Percentiles rank a stretch among this genome's conserved stretches.
phyloP scores from a whole-genome alignment of 2,329 filamentous ascomycete genomes.

The Neofusicoccum sp. region DNA sequence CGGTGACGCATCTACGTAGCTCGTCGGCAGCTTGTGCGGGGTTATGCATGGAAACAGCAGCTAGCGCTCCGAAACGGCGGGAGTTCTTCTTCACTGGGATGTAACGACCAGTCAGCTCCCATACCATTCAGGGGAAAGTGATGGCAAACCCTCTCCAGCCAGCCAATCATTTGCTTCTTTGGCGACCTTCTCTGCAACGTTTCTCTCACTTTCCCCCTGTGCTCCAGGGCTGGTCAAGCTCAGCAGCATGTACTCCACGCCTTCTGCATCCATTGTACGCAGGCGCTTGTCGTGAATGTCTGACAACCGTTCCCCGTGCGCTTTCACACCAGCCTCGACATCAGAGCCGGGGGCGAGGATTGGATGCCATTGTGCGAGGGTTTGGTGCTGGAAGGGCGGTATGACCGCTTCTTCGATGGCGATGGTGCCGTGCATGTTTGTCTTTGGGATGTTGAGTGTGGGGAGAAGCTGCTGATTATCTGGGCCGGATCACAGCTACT shows the following conservation, averaged over 20 bases:
- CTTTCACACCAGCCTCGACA: conserved; percentile 23
- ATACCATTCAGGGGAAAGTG: too few relatives aligned
- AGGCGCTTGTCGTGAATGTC: conserved; percentile 44
- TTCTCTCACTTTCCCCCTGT: conserved; percentile 46
- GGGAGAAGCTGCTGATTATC: background rate
- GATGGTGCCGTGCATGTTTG: conserved; percentile 59
- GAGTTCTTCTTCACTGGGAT: conserved; percentile 42
- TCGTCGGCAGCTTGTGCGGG: conserved; percentile 31
- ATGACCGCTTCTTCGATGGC: conserved; percentile 61
- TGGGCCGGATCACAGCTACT: too few relatives aligned
- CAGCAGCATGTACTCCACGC: conserved; percentile 50
- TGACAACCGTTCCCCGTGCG: conserved; percentile 57
- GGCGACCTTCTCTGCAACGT: conserved; percentile 44
- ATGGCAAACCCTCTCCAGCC: conserved; percentile 34
- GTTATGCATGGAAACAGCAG: conserved; percentile 35
- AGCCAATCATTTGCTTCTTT: conserved; percentile 50
- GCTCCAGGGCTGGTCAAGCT: conserved; percentile 51
- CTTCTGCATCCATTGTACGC: conserved; percentile 45
- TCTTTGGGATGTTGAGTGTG: too few relatives aligned
- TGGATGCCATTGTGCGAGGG: conserved; percentile 62
- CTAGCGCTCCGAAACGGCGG: conserved; percentile 46
- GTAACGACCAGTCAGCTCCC: too few relatives aligned
- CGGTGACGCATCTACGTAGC: conserved; percentile 29
- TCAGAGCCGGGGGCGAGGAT: conserved; percentile 60
- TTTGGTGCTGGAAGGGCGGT: conserved; percentile 58